phyloP scores from a whole-genome alignment of 768 basidiomycete genomes.

The Amanita brunnescens region DNA sequence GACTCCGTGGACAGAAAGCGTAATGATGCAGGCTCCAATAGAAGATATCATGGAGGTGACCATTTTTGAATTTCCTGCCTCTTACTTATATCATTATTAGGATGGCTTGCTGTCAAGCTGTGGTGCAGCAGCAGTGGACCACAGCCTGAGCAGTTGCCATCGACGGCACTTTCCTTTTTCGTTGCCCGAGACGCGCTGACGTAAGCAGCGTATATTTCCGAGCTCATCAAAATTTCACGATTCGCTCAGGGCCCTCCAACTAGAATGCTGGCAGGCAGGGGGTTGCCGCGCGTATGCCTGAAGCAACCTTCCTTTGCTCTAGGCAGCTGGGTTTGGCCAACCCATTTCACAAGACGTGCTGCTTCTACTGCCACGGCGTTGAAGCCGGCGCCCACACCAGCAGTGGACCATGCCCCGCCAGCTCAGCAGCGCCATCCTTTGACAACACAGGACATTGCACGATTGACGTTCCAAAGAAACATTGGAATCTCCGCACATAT shows the following conservation, averaged over 20 bases:
- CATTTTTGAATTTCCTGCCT: too few relatives aligned
- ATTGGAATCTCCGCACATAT: conserved; percentile 96
- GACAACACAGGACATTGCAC: conserved; percentile 54
- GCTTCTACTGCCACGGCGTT: conserved; percentile 39
- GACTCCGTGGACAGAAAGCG: neutral
- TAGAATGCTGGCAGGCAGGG: conserved; percentile 11
- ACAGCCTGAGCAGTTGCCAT: neutral
- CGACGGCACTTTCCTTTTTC: neutral
- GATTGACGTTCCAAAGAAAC: conserved; percentile 77
- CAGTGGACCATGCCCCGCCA: conserved; percentile 14
- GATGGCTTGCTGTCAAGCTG: neutral
- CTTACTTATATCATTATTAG: too few relatives aligned
- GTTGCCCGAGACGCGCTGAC: neutral
- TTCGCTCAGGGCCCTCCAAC: neutral
- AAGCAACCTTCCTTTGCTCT: conserved; percentile 3
- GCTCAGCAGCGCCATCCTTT: conserved; percentile 35
- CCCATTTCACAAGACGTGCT: conserved; percentile 20
- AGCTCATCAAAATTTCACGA: neutral
- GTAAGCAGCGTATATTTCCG: neutral
- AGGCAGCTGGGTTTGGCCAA: neutral
- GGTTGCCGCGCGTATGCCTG: conserved; percentile 11
- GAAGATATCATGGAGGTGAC: neutral
- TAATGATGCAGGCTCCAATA: neutral
- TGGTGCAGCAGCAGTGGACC: neutral
- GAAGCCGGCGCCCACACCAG: conserved; percentile 21